Evolutionary conservation across 305 asterid species (phyloP).

Genomic region (Fraxinus latifolia): DNA sequence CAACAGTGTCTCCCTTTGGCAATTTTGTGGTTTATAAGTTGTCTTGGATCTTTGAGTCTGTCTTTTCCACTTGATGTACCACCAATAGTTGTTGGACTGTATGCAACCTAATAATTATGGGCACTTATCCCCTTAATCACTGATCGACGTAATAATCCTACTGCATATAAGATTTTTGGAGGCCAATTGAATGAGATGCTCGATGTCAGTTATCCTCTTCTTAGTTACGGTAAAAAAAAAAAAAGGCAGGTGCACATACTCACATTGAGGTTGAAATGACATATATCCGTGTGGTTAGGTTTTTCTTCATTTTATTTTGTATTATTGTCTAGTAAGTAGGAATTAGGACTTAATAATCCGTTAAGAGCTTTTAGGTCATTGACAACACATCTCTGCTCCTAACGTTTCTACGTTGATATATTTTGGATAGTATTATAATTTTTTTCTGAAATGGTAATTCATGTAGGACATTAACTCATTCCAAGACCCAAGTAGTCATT

Average conservation of each 20-base stretch:
- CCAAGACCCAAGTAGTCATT: slow-evolving; percentile 35
- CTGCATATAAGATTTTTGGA: not conserved
- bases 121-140: not conserved
- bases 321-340: not conserved
- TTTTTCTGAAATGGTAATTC: slow-evolving; percentile 17
- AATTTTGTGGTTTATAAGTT: not conserved
- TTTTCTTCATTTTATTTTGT: not conserved
- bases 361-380: not conserved
- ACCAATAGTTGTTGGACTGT: not conserved
- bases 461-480: slow-evolving; percentile 36
- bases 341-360: not conserved
- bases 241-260: not conserved
- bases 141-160: not conserved
- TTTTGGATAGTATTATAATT: not conserved
- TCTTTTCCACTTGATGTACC: not conserved
- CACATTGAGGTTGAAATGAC: not conserved
- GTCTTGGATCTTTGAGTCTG: not conserved
- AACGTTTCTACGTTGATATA: not conserved
- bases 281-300: not conserved
- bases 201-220: not conserved
- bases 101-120: not conserved
- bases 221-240: not conserved
- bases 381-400: not conserved
- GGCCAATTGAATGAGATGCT: not conserved
- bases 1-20: not conserved